A percentile compares a stretch with the other conserved stretches of the same genome.
Evolutionary conservation across 345 rosid genomes (phyloP).

Genomic region (Sapria himalayana): DNA sequence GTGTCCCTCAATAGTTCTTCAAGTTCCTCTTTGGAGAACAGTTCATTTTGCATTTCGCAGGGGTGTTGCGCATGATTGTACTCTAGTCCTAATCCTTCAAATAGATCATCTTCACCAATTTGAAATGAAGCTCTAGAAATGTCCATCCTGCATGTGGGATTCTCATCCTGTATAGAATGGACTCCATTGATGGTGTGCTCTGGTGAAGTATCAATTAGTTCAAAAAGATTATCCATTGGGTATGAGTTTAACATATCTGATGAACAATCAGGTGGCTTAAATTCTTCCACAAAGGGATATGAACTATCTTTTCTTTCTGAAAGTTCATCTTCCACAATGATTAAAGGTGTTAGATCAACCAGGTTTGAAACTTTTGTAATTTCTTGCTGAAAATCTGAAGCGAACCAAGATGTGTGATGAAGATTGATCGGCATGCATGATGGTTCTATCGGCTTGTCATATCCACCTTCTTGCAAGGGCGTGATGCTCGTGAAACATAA

Average conservation of each 20-base stretch:
- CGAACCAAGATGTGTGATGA: too few species aligned
- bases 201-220: conserved; percentile 28
- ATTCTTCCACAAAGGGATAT: conserved; percentile 15
- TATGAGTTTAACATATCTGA: conserved; percentile 24
- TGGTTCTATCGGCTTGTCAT: conserved; percentile 17
- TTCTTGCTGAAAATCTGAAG: too few species aligned
- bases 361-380: too few species aligned
- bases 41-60: conserved; percentile 24
- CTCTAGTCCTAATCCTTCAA: conserved; percentile 21
- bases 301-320: conserved; percentile 9
- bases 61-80: conserved; percentile 9
- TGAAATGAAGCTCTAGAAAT: conserved; percentile 12
- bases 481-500: conserved; percentile 18
- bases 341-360: too few species aligned
- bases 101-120: conserved; percentile 22
- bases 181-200: conserved; percentile 11
- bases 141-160: conserved; percentile 12
- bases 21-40: conserved; percentile 62
- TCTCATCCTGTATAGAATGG: conserved; percentile 6
- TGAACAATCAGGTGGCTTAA: conserved; percentile 17
- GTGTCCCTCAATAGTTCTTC: conserved; percentile 32
- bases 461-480: conserved; percentile 17
- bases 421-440: conserved; percentile 4
- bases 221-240: conserved; percentile 26
- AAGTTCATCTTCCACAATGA: conserved; percentile 9